Base-by-base conservation (phyloP, 2,329 filamentous ascomycete genomes). In the Colletotrichum caudatum region DNA sequence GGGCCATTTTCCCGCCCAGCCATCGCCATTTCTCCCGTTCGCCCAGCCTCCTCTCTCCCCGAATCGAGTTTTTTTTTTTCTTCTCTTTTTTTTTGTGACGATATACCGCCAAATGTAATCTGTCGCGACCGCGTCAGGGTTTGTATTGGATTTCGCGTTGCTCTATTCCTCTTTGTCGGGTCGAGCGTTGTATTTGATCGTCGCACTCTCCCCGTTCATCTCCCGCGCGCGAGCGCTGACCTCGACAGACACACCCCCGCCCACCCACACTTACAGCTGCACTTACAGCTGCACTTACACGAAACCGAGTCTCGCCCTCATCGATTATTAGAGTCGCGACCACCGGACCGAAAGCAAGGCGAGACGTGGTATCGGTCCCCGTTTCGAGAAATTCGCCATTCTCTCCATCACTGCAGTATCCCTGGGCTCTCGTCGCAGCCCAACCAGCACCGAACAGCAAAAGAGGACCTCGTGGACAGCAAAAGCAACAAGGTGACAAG, bases 1-100 rank as follows among this genome's bases (percentile, higher is more conserved):
- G 58, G n/a, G 9, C 23, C 18, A 8, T n/a, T 11, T 48, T 20
- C 29, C 23, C 20, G 29, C 63, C 67, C 67, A 70, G 67, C 67
- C 67, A 70, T 70, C 62, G 67, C 18, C 56, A 70, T 70, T 70
- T 70, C n/a, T 11, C 39, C 20, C 16, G 35, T 20, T 69, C 44
- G 39, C 54, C 67, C 67, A 69, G 56, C 62, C 67, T 56, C 62
- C 62, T 5, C 37, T 5, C 37, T 14, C 16, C 41, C 2, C 23
- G 14, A 51, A 51, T 11, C 26, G 26, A 33, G 14, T 51, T 16
- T 16, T 44, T 41, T 39, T 14, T 39, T 41, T 41, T 16, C n/a
- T n/a, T n/a, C n/a, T n/a, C n/a, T 18, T 39, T 18, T 41, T 6
- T 44, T 7, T 44, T 2, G 33, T 5, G 3, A 33, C 50, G 14